Evolutionary conservation across 2,329 filamentous ascomycete species (phyloP).

Genomic region (Pseudocercospora fijiensis): DNA sequence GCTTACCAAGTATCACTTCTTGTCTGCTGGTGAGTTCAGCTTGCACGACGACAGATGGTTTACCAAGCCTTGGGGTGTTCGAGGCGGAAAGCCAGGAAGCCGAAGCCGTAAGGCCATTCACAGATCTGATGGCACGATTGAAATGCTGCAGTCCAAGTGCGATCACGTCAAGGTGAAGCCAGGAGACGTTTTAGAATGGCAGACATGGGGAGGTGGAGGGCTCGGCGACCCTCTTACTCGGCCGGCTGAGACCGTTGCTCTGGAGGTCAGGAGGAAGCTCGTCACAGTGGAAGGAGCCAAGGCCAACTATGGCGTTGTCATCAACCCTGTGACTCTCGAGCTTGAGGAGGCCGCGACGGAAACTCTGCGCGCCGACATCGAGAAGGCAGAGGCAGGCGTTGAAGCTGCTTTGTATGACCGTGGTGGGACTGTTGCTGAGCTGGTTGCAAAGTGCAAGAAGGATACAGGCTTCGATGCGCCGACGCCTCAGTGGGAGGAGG

Average conservation of each 20-base stretch:
- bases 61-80: conserved; percentile 31
- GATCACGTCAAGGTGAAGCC: conserved; percentile 32
- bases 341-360: conserved; percentile 26
- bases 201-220: conserved; percentile 31
- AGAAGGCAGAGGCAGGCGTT: conserved; percentile 28
- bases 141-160: conserved; percentile 27
- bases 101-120: conserved; percentile 29
- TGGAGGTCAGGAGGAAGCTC: conserved; percentile 29
- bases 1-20: conserved; percentile 29
- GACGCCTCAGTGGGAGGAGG: conserved; percentile 30
- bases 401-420: conserved; percentile 27
- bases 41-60: conserved; percentile 33
- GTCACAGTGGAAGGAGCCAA: conserved; percentile 28
- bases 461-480: conserved; percentile 30
- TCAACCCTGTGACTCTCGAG: conserved; percentile 26
- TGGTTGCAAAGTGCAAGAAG: conserved; percentile 26
- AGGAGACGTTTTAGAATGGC: conserved; percentile 30
- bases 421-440: conserved; percentile 28
- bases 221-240: conserved; percentile 29
- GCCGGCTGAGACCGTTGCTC: conserved; percentile 29
- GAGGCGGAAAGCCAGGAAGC: conserved; percentile 30
- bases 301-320: conserved; percentile 28
- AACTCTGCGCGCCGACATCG: conserved; percentile 27
- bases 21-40: conserved; percentile 31
- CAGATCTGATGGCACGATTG: conserved; percentile 18